A percentile compares a stretch with the other conserved stretches of the same genome.
phyloP scores from a whole-genome alignment of 2,329 filamentous ascomycete species.

The Graphilbum sp. region DNA sequence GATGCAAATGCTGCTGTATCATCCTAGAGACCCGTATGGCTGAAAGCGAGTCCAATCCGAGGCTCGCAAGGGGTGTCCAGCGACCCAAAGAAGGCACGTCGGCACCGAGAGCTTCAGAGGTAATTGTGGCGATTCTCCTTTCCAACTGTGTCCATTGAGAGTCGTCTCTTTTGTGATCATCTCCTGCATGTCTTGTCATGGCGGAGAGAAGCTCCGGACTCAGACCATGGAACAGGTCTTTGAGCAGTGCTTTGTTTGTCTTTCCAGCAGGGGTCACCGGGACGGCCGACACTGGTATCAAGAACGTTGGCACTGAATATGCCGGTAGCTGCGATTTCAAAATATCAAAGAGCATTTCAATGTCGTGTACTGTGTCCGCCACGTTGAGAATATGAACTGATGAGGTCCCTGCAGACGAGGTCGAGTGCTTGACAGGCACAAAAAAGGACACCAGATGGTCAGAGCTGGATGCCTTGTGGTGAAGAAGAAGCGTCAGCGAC shows the following conservation, averaged over 20 bases:
- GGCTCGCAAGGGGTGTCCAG: constrained; percentile 57
- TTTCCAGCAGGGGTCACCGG: constrained; percentile 65
- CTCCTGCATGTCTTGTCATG: background rate
- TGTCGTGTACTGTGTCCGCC: background rate
- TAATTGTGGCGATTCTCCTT: constrained; percentile 30
- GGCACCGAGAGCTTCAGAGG: constrained; percentile 34
- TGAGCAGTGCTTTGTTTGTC: constrained; percentile 43
- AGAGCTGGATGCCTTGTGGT: constrained; percentile 18
- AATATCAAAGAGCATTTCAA: constrained; percentile 22
- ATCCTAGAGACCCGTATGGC: constrained; percentile 53
- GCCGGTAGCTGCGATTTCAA: constrained; percentile 42
- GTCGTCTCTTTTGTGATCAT: background rate
- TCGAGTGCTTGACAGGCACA: constrained; percentile 23
- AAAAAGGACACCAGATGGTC: constrained; percentile 55
- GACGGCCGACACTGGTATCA: constrained; percentile 53
- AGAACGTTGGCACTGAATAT: constrained; percentile 66
- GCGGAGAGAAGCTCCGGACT: constrained; percentile 16
- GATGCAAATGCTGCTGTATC: constrained; percentile 29
- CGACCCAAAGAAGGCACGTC: constrained; percentile 31
- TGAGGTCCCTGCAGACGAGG: constrained; percentile 3
- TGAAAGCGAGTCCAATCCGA: constrained; percentile 72
- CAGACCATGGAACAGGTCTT: constrained; percentile 28
- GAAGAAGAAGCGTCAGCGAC: constrained; percentile 46
- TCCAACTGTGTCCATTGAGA: constrained; percentile 26
- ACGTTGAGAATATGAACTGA: constrained; percentile 22